Base-by-base conservation (phyloP, 352 stramenopile species). In the Hyaloperonospora arabidopsidis region DNA sequence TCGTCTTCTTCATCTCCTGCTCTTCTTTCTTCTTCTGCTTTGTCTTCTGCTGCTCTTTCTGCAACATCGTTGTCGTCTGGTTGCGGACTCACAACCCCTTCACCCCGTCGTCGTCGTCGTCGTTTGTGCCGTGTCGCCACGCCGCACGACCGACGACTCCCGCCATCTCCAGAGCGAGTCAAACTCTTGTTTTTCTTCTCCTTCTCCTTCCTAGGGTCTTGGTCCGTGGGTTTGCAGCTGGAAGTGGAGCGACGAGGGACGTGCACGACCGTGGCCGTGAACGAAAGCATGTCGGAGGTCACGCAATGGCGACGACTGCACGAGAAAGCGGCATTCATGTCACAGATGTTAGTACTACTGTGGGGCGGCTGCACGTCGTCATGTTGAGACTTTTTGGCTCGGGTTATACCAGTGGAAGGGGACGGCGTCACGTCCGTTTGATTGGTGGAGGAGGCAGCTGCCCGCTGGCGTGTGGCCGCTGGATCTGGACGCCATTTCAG, bases 211-310 rank as follows among this genome's bases (percentile, higher is more conserved):
- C 2, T 44, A 2, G 5, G 11, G 15, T 22, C 12, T 18, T 34
- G 28, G 8, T 17, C 13, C 19, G 14, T n/a, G 8, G 38, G 28
- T 4, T 53, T 53, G 21, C 51, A 22, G 32, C n/a, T 35, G 5
- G 23, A 34, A 14, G 3, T 49, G 10, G 22, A 40, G 11, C 38
- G 50, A 45, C 29, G 49, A 1, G 47, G 23, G 15, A 25, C 51
- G 8, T 36, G 63, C 14, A 77, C 52, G 15, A 78, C 58, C n/a
- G 67, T 73, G 18, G 67, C 59, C 1, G 35, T 59, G 59, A 76
- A 79, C 3, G 72, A 79, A 51, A 79, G 72, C 72, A 79, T 79
- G 62, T 79, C 72, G 48, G 67, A 76, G 29, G 70, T 79, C 23
- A 78, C 49, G 28, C 59, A 63, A 22, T 19, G 13, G 35, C 34